A percentile compares a stretch with the other conserved stretches of the same genome.
phyloP scores from a whole-genome alignment of 805 yeast species.

The Scheffersomyces lignosus region DNA sequence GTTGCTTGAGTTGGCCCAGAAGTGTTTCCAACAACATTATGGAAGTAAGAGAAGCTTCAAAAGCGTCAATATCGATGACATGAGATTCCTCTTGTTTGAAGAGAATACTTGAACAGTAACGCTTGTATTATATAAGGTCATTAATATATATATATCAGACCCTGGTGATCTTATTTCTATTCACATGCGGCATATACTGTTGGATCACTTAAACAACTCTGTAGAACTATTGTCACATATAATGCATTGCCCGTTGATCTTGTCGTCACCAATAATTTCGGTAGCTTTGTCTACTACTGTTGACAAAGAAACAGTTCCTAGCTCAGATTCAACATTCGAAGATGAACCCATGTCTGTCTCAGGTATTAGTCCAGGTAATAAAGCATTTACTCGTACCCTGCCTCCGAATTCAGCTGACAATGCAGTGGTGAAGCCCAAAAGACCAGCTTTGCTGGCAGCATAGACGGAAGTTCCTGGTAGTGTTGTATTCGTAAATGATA shows the following conservation, averaged over 20 bases:
- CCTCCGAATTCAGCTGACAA: constrained; percentile 61
- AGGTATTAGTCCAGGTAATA: constrained; percentile 65
- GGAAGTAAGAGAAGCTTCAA: no score
- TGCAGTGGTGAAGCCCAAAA: constrained; percentile 59
- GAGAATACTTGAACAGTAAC: no score
- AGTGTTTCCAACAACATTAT: constrained; percentile 9
- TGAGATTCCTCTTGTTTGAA: no score
- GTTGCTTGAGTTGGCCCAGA: constrained; percentile 10
- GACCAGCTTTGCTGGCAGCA: constrained; percentile 69
- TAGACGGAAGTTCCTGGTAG: constrained; percentile 65
- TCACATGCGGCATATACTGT: no score
- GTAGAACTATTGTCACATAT: no score
- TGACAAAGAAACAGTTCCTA: constrained; percentile 23
- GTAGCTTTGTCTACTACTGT: constrained; percentile 28
- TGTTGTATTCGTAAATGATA: constrained; percentile 41
- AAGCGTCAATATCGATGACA: no score
- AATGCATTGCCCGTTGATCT: constrained; percentile 32
- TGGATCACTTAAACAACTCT: no score
- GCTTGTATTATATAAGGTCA: no score
- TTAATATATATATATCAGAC: no score
- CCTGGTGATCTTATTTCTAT: no score
- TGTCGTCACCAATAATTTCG: constrained; percentile 19
- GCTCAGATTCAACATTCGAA: constrained; percentile 20
- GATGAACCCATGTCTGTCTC: constrained; percentile 66
- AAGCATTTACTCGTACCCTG: constrained; percentile 59